A percentile compares a stretch with the other conserved stretches of the same genome.
These are phyloP conservation scores for Tolypocladium tropicale DNA, from an alignment of 2,329 filamentous ascomycete species.

Conservation along the genomic window DNA sequence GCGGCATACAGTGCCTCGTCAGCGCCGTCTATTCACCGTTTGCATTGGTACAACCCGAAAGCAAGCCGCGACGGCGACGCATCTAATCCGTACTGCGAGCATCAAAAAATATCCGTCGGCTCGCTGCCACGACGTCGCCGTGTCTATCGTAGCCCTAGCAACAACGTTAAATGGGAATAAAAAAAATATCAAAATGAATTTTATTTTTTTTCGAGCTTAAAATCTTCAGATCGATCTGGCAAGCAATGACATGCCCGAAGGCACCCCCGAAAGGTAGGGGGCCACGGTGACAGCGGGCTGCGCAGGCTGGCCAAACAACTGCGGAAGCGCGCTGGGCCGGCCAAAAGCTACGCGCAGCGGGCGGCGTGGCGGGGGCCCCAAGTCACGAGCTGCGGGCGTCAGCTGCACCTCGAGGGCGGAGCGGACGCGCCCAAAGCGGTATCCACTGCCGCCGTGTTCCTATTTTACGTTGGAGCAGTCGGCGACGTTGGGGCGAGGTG, in stretches of 20 bases:
- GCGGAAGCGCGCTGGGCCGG: background rate
- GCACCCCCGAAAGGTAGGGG: background rate
- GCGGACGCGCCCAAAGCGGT: background rate
- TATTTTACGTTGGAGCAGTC: background rate
- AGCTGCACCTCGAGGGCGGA: background rate
- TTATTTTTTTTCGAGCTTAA: background rate
- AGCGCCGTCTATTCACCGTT: too few relatives aligned
- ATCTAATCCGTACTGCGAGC: too few relatives aligned
- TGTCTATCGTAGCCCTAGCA: background rate
- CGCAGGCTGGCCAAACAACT: background rate
- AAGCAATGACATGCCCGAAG: background rate
- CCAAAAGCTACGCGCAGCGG: background rate
- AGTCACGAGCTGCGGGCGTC: background rate
- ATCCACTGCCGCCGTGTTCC: background rate
- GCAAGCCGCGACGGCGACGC: too few relatives aligned
- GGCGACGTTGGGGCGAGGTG: background rate
- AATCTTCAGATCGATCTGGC: background rate
- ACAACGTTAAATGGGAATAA: too few relatives aligned
- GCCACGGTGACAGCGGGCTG: background rate
- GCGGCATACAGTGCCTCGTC: too few relatives aligned
- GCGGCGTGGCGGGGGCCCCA: background rate
- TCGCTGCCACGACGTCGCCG: too few relatives aligned
- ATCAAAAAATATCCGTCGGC: too few relatives aligned
- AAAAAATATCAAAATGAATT: background rate
- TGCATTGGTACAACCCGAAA: too few relatives aligned